These are phyloP conservation scores for Mycocentrospora acerina DNA, from an alignment of 2,329 filamentous ascomycete genomes.

Conservation along the genomic window DNA sequence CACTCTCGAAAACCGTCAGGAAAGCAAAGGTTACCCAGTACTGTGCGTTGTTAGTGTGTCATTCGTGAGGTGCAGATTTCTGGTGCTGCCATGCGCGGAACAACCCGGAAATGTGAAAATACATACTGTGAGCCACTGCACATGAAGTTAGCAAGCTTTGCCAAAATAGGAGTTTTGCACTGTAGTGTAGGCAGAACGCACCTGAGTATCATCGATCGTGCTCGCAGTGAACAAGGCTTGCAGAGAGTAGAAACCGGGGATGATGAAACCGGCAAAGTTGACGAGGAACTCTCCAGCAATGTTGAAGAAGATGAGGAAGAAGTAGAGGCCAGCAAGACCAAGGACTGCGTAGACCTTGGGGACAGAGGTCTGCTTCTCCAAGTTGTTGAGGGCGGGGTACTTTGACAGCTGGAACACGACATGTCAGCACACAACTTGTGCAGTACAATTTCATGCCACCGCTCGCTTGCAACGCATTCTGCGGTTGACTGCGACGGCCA, in stretches of 20 bases:
- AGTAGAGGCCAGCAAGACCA: conserved; percentile 75
- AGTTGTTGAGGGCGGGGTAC: conserved; percentile 79
- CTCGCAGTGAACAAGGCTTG: conserved; percentile 70
- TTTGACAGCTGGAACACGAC: conserved; percentile 68
- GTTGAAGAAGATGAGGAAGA: conserved; percentile 92
- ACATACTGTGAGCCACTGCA: conserved; percentile 63
- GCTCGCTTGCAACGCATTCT: no score
- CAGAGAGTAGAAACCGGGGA: conserved; percentile 84
- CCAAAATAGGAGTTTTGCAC: conserved; percentile 20
- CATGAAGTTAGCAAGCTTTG: conserved; percentile 39
- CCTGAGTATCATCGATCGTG: conserved; percentile 81
- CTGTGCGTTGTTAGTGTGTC: conserved; percentile 40
- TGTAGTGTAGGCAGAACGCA: no score
- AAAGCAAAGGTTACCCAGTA: conserved; percentile 88
- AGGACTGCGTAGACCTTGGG: conserved; percentile 85
- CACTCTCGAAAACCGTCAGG: conserved; percentile 81
- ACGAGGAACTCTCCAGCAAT: conserved; percentile 84
- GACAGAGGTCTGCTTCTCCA: conserved; percentile 79
- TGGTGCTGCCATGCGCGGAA: no score
- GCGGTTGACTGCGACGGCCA: no score
- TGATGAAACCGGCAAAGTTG: conserved; percentile 80
- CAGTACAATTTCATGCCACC: conserved; percentile 1
- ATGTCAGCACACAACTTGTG: conserved; percentile 21
- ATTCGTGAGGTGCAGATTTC: conserved; percentile 1
- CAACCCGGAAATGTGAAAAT: conserved; percentile 6